These are phyloP conservation scores for Penicillium maclennaniae DNA, from an alignment of 495 filamentous ascomycete genomes.

Conservation along the genomic window DNA sequence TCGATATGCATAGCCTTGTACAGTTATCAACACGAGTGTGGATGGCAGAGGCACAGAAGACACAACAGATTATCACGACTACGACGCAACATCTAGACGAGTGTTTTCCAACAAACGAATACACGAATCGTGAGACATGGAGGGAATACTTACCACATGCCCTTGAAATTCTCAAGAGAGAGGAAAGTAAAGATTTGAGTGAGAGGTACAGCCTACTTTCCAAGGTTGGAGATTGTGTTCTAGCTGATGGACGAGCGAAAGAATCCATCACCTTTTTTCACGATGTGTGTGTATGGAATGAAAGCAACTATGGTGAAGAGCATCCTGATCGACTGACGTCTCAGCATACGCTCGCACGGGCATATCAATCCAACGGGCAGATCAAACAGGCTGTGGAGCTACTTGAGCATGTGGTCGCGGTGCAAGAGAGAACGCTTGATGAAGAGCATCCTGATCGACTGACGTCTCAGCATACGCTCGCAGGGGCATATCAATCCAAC, in stretches of 20 bases:
- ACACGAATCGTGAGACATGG: constrained; percentile 26
- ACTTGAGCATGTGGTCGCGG: constrained; percentile 29
- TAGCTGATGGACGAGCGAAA: constrained; percentile 20
- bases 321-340: constrained; percentile 19
- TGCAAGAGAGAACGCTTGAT: constrained; percentile 14
- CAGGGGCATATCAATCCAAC: constrained; percentile 22
- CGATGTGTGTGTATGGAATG: constrained; percentile 17
- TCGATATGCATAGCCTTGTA: constrained; percentile 46
- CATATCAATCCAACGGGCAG: too few species aligned
- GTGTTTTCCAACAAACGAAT: constrained; percentile 29
- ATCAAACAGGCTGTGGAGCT: constrained; percentile 22
- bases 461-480: constrained; percentile 25
- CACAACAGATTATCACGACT: constrained; percentile 7
- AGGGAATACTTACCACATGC: constrained; percentile 32
- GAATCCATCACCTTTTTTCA: constrained; percentile 27
- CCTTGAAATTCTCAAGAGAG: constrained; percentile 6
- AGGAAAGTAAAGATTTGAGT: constrained; percentile 9
- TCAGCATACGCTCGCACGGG: constrained; percentile 2
- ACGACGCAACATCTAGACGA: constrained; percentile 19
- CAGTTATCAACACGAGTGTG: constrained; percentile 39
- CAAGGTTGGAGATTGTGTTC: constrained; percentile 12
- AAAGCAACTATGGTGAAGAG: constrained; percentile 14
- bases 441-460: constrained; percentile 28
- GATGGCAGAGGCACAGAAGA: constrained; percentile 15
- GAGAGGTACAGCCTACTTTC: constrained; percentile 14